Base-by-base conservation (phyloP, 1,139 yeast species). In the Protomyces inundatus region DNA sequence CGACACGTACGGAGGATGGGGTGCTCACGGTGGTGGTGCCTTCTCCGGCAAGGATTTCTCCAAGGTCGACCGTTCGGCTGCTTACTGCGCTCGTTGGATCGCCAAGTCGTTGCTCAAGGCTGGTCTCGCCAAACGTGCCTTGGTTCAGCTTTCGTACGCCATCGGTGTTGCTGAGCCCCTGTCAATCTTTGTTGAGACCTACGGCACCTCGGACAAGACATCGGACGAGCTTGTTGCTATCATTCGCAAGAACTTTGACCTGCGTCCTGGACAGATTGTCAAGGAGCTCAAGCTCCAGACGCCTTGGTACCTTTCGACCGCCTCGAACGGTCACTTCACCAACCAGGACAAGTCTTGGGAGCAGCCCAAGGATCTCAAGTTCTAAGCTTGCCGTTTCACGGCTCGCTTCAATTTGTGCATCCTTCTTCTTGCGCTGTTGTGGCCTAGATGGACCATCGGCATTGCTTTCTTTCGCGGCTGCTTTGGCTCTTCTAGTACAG, bases 11-110 rank as follows among this genome's bases (percentile, higher is more conserved):
- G 99, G 99, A 83, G 98, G 99, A 74, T 95, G 98, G 95, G 97
- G 98, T 81, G 98, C 98, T 74, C 98, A 93, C 84, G 99, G 99
- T 81, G 99, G 99, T 84, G 99, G 99, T 85, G 98, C 98, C 71
- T 93, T 95, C 90, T 88, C 97, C 69, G 99, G 99, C 81, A 93
- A 93, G 84, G 99, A 93, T 81, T 93, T 90, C 88, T 90, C 98
- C 77, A 93, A 93, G 85, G 99, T 93, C 76, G 99, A 93, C 81
- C 90, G 99, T 84, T 93, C 98, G 71, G 99, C 98, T 76, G 98
- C 98, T 71, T 93, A 93, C 77, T 98, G 98, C 75, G 98, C 98
- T 73, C 90, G 98, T 84, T 95, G 98, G 98, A 97, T 93, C 73
- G 98, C 98, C 78, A 93, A 93, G 84, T 93, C 98, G 67, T 84